These are phyloP conservation scores for Schizophyllum amplum DNA, from an alignment of 1,284 basidiomycete genomes.

Conservation along the genomic window DNA sequence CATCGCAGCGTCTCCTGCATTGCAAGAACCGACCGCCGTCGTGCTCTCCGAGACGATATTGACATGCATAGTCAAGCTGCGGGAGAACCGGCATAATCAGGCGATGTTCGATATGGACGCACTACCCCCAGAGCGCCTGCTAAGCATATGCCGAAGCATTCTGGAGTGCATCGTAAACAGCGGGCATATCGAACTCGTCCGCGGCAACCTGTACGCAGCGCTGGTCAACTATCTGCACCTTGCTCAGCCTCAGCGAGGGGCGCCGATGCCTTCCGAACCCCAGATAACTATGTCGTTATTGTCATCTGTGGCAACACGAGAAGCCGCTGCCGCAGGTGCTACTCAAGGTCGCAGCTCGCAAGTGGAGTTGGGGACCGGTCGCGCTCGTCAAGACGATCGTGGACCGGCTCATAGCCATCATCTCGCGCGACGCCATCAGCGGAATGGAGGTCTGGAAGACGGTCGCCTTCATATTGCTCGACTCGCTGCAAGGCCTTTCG, in stretches of 20 bases:
- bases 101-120: constrained; percentile 54
- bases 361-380: constrained; percentile 38
- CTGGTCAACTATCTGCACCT: constrained; percentile 87
- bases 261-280: too few species aligned
- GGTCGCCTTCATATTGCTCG: constrained; percentile 81
- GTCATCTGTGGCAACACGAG: constrained; percentile 28
- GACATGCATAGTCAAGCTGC: constrained; percentile 77
- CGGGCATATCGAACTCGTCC: constrained; percentile 79
- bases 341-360: neutral
- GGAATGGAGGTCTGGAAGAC: constrained; percentile 97
- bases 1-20: constrained; percentile 47
- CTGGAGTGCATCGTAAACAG: constrained; percentile 74
- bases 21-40: constrained; percentile 68
- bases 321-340: constrained; percentile 29
- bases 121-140: constrained; percentile 75
- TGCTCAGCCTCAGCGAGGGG: constrained; percentile 11
- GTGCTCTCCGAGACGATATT: constrained; percentile 78
- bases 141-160: constrained; percentile 67
- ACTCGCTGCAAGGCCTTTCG: constrained; percentile 65
- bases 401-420: constrained; percentile 71
- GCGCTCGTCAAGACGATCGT: constrained; percentile 56
- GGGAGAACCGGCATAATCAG: constrained; percentile 68
- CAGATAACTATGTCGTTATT: constrained; percentile 18
- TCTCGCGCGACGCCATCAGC: constrained; percentile 89
- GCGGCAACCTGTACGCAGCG: constrained; percentile 94